Percentiles rank a stretch among this genome's conserved stretches.
Conservation (phyloP, 2,329 filamentous ascomycete species). For the Trichophyton schoenleinii region DNA sequence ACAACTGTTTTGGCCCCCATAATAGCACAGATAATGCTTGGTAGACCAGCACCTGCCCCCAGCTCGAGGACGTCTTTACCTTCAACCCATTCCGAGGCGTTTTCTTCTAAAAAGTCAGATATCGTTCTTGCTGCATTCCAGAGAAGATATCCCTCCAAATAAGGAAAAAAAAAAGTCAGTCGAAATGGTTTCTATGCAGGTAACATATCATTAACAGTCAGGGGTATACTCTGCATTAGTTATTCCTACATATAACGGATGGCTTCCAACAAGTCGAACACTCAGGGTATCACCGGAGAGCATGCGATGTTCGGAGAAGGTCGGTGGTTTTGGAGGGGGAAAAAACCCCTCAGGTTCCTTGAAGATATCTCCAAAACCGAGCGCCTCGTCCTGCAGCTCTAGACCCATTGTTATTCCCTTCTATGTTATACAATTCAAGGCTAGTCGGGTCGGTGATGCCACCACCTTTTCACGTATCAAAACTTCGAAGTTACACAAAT, state of each 20-base stretch:
- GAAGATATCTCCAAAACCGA: conserved; percentile 49
- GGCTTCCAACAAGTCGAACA: conserved; percentile 72
- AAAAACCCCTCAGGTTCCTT: conserved; percentile 71
- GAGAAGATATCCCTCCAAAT: conserved; percentile 58
- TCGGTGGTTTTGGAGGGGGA: conserved; percentile 62
- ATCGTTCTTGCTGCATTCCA: conserved; percentile 83
- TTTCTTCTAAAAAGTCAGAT: conserved; percentile 62
- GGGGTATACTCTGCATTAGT: background rate
- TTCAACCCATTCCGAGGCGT: conserved; percentile 47
- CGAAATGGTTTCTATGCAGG: conserved; percentile 11
- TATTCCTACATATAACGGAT: conserved; percentile 61
- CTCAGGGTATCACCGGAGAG: conserved; percentile 51
- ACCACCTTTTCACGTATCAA: background rate
- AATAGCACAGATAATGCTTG: conserved; percentile 63
- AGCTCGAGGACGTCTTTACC: conserved; percentile 70
- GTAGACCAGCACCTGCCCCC: conserved; percentile 76
- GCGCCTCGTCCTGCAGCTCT: conserved; percentile 12
- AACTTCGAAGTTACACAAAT: background rate
- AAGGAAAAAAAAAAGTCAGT: conserved; percentile 12
- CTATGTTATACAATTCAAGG: background rate
- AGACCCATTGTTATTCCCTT: background rate
- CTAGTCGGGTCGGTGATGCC: no score
- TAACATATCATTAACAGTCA: background rate
- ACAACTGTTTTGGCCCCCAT: conserved; percentile 58
- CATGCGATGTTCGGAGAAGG: conserved; percentile 58